These are phyloP conservation scores for Gyromitra esculenta DNA, from an alignment of 2,329 filamentous ascomycete species.

Conservation along the genomic window DNA sequence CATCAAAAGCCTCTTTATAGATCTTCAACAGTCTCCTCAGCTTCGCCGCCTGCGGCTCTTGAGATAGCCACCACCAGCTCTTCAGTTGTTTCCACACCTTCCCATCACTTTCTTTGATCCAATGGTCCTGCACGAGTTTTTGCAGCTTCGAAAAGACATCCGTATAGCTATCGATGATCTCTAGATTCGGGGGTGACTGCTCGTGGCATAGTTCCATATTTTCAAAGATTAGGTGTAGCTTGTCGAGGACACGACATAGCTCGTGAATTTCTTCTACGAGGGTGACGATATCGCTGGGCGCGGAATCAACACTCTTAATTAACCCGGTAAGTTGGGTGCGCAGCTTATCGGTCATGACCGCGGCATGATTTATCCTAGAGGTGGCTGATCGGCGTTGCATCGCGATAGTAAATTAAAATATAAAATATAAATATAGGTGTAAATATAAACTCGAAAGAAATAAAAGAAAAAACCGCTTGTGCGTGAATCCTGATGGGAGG, in stretches of 20 bases:
- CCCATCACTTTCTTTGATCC: conserved; percentile 39
- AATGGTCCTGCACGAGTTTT: conserved; percentile 47
- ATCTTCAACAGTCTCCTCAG: conserved; percentile 53
- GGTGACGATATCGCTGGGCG: conserved; percentile 52
- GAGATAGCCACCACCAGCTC: conserved; percentile 56
- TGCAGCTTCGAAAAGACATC: conserved; percentile 44
- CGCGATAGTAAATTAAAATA: conserved; percentile 21
- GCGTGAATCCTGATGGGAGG: too few species aligned
- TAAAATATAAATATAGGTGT: not conserved
- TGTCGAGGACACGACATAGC: conserved; percentile 1
- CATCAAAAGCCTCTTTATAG: conserved; percentile 51
- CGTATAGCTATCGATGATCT: conserved; percentile 52
- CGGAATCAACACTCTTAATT: conserved; percentile 54
- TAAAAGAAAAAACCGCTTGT: too few species aligned
- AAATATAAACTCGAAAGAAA: not conserved
- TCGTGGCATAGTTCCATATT: conserved; percentile 45
- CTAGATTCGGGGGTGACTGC: conserved; percentile 55
- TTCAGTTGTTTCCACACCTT: conserved; percentile 13
- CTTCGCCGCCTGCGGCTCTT: conserved; percentile 49
- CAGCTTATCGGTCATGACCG: conserved; percentile 56
- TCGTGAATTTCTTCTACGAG: not conserved
- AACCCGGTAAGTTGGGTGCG: conserved; percentile 56
- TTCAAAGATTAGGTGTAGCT: conserved; percentile 45
- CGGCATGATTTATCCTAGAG: conserved; percentile 50
- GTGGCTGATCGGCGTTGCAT: conserved; percentile 58